Conservation (phyloP, 352 stramenopile species). For the Lagenidium giganteum region DNA sequence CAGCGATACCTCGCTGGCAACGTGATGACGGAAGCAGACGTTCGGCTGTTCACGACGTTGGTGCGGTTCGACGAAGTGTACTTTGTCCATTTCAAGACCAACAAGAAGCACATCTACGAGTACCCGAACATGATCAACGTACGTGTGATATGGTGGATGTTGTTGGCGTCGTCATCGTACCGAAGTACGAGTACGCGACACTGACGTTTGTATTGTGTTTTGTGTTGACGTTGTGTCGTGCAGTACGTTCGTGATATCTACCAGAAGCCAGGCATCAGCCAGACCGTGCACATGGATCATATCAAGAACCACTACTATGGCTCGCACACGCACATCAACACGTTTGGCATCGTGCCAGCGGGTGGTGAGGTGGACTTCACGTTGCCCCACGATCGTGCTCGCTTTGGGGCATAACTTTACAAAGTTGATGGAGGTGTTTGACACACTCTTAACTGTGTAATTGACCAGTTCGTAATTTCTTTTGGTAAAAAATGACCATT, state of each 20-base stretch:
- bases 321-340: slow-evolving; percentile 45
- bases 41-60: slow-evolving; percentile 91
- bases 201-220: neutral
- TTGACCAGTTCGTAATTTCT: too few species aligned
- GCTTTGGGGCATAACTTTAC: too few species aligned
- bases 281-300: slow-evolving; percentile 38
- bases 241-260: slow-evolving; percentile 48
- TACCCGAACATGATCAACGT: slow-evolving; percentile 82
- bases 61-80: slow-evolving; percentile 95
- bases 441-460: too few species aligned
- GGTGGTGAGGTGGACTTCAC: slow-evolving; percentile 23
- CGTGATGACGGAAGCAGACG: slow-evolving; percentile 75
- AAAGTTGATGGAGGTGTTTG: too few species aligned
- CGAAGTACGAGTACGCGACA: too few species aligned
- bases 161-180: too few species aligned
- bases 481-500: too few species aligned
- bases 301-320: slow-evolving; percentile 51
- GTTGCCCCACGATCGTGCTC: slow-evolving; percentile 23
- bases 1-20: slow-evolving; percentile 74
- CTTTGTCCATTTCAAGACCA: slow-evolving; percentile 70
- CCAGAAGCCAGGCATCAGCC: slow-evolving; percentile 28
- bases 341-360: slow-evolving; percentile 34
- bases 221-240: neutral
- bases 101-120: slow-evolving; percentile 73
- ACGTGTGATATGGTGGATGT: slow-evolving; percentile 6